Base-by-base conservation (phyloP, 2,329 filamentous ascomycete genomes). In the Apiospora malaysiana region DNA sequence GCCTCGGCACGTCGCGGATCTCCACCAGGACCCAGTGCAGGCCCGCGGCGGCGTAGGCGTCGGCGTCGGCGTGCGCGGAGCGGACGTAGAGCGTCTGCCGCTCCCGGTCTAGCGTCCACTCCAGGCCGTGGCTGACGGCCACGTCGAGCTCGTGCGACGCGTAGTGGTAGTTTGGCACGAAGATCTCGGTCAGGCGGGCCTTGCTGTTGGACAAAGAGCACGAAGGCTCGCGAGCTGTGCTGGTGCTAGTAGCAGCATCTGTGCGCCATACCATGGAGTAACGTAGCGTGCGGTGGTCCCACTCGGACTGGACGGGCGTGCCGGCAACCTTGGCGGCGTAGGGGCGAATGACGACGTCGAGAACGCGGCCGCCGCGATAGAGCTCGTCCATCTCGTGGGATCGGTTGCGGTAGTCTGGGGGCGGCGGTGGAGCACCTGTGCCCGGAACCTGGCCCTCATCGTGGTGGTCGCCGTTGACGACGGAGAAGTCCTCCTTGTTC, bases 401-500 rank as follows among this genome's bases (percentile, higher is more conserved):
- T 6, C 74, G 43, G 43, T 83, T 82, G n/a, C 79, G 75, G 69
- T 81, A 80, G 67, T 83, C 80, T 0, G 71, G 69, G n/a, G 56
- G 46, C n/a, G 46, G 65, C 16, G 12, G 45, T 18, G 45, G 45
- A 6, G 2, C 32, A 42, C 27, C 37, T 46, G 16, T 10, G 25
- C n/a, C n/a, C 37, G 77, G 74, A 0, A 78, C 75, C 4, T 21
- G 4, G 27, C 79, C 73, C 9, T 78, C 78, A 1, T 77, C 75
- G 12, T 75, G 72, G 0, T 76, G 76, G 69, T 83, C 78, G 25
- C 80, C 78, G 9, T 82, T 83, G 25, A 83, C 75, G 32, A 84
- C 74, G 0, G 82, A 84, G 68, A 84, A 84, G 65, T 84, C 82
- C 70, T 84, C 82, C 69, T 80, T 82, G 70, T 84, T 84, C 82